These are phyloP conservation scores for Austropuccinia psidii DNA, from an alignment of 1,284 basidiomycete genomes.

Conservation along the genomic window DNA sequence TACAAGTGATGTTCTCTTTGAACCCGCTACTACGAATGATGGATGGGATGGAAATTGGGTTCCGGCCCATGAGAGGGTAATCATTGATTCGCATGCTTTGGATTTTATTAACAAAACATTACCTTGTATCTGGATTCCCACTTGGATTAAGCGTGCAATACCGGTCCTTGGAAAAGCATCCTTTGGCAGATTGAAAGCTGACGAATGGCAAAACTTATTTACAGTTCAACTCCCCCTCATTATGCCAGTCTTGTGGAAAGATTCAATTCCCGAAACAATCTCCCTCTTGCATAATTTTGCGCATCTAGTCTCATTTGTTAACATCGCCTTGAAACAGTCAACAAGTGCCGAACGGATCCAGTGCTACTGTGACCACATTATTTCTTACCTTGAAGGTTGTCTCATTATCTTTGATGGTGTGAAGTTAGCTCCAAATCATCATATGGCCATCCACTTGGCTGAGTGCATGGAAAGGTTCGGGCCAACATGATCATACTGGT, in stretches of 20 bases:
- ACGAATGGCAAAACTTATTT: constrained; percentile 33
- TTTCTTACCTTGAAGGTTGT: constrained; percentile 5
- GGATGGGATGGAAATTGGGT: constrained; percentile 5
- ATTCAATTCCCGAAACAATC: not conserved
- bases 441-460: constrained; percentile 30
- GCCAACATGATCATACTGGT: constrained; percentile 15
- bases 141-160: constrained; percentile 7
- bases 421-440: constrained; percentile 21
- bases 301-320: constrained; percentile 13
- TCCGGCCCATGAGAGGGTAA: not conserved
- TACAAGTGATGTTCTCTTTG: not conserved
- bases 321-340: not conserved
- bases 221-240: constrained; percentile 10
- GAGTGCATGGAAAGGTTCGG: constrained; percentile 25
- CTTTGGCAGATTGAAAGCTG: constrained; percentile 28
- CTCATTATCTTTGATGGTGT: not conserved
- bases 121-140: not conserved
- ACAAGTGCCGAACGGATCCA: not conserved
- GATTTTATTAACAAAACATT: constrained; percentile 1
- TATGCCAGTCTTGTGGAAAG: not conserved
- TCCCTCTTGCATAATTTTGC: constrained; percentile 7
- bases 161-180: constrained; percentile 11
- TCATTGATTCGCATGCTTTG: not conserved
- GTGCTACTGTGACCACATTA: not conserved
- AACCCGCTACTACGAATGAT: not conserved